Evolutionary conservation across 164 flowering plant species (phyloP), one percentile per base, ranked within the genome.

Genomic region (Berberis thunbergii): DNA sequence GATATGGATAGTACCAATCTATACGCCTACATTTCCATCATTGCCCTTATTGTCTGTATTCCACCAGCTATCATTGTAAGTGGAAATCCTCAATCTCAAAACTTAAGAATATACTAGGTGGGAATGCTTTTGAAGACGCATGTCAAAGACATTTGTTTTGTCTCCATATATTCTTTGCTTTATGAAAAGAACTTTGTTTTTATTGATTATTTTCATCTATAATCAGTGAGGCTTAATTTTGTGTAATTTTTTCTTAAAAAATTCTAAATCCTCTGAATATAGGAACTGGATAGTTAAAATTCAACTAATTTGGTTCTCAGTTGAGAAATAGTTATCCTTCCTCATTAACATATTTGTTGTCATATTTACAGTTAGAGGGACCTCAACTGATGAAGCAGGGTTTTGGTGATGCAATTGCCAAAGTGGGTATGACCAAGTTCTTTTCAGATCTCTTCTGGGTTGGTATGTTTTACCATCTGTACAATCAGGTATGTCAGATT

Each of bases 391-490:
- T 93, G 39, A 80, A 90, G 64, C 72, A 75, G 71, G 98, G 98
- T 0, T 87, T 90, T 54, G 68, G 10, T 54, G 97, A 87, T 73
- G 98, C 97, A 45, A 88, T 93, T 78, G 85, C 94, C 11, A 90
- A 88, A 77, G 97, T 90, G 41, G 97, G 97, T 7, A n/a, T 90
- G 6, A 79, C 79, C 63, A 93, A 93, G 78, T 93, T 93, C 74
- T 0, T 93, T 60, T 71, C 89, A 1, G 97, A 88, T 76, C 96
- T 93, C 60, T 90, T 90, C 66, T 90, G 96, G 97, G 98, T 90
- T 6, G 98, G 98, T 66, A 83, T 93, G 98, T 93, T 93, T 72
- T 90, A 93, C 77, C 98, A 93, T 62, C 91, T 93, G 46, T 93
- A 93, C 85, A 93, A 90, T 70, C 98, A 93, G 94, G 98, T 88